A percentile compares a stretch with the other conserved stretches of the same genome.
These are phyloP conservation scores for Ogataea degrootiae DNA, from an alignment of 805 yeast genomes.

Conservation along the genomic window DNA sequence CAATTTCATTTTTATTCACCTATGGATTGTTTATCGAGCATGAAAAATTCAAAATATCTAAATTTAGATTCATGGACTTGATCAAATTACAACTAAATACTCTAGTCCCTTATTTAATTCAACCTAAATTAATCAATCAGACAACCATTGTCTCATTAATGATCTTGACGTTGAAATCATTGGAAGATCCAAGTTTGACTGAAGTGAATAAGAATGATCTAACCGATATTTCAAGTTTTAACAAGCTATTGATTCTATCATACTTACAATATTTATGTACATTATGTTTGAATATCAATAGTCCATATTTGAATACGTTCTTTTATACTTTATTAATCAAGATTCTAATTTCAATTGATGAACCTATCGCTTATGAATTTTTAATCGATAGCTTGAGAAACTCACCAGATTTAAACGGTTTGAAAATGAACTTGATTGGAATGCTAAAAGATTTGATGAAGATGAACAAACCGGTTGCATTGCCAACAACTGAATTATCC, in stretches of 20 bases:
- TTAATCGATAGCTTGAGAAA: slow-evolving; percentile 56
- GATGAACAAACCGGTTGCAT: slow-evolving; percentile 24
- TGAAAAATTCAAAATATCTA: slow-evolving; percentile 4
- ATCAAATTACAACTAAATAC: slow-evolving; percentile 39
- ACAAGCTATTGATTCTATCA: slow-evolving; percentile 13
- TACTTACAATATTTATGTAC: slow-evolving; percentile 23
- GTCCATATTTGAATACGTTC: slow-evolving; percentile 25
- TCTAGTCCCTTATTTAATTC: slow-evolving; percentile 35
- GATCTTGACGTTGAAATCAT: slow-evolving; percentile 14
- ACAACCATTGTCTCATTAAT: slow-evolving; percentile 16
- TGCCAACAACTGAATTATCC: slow-evolving; percentile 7
- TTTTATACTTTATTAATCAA: slow-evolving; percentile 61
- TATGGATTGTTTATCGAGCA: slow-evolving; percentile 20
- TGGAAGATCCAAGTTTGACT: slow-evolving; percentile 8
- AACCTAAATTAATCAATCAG: slow-evolving; percentile 15
- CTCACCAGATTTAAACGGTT: slow-evolving; percentile 58
- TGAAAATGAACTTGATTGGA: slow-evolving; percentile 56
- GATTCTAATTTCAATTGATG: slow-evolving; percentile 54
- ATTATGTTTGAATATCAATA: slow-evolving; percentile 11
- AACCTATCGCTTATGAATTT: slow-evolving; percentile 53
- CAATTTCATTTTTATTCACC: slow-evolving; percentile 28
- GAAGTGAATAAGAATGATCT: slow-evolving; percentile 1
- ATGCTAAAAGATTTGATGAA: slow-evolving; percentile 64
- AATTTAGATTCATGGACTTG: slow-evolving; percentile 23
- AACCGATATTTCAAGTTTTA: slow-evolving; percentile 1